Evolutionary conservation across 495 filamentous ascomycete species (phyloP).

Genomic region (Aeminium ludgeri): DNA sequence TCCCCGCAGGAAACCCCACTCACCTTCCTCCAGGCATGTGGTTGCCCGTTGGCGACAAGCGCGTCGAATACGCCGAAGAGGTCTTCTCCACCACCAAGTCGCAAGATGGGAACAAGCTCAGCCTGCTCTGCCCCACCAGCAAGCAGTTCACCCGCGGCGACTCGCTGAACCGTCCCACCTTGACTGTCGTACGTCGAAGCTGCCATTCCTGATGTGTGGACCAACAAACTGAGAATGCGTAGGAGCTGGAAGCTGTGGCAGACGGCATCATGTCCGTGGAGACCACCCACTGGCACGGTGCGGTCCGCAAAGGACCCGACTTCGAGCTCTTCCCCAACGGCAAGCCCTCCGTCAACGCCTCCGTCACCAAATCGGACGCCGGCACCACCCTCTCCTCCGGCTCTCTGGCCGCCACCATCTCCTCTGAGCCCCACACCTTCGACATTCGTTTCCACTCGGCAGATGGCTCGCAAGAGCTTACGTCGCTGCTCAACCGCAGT

Average conservation of each 20-base stretch:
- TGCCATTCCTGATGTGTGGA: neutral
- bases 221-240: neutral
- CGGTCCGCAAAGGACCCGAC: conserved; percentile 40
- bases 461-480: conserved; percentile 34
- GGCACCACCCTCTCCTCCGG: conserved; percentile 41
- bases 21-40: conserved; percentile 28
- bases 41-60: conserved; percentile 32
- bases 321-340: conserved; percentile 43
- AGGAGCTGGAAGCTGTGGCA: conserved; percentile 5
- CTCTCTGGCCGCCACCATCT: conserved; percentile 30
- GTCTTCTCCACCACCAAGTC: conserved; percentile 30
- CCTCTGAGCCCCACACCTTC: conserved; percentile 36
- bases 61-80: conserved; percentile 39
- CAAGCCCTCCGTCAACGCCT: conserved; percentile 29
- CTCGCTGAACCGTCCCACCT: conserved; percentile 17
- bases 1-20: conserved; percentile 2
- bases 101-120: conserved; percentile 24
- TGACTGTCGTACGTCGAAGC: conserved; percentile 8
- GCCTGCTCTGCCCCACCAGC: conserved; percentile 33
- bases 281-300: conserved; percentile 44
- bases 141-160: conserved; percentile 12
- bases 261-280: conserved; percentile 16
- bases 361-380: conserved; percentile 31
- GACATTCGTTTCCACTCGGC: conserved; percentile 37
- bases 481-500: conserved; percentile 42